Percentiles rank a stretch among this genome's conserved stretches.
Evolutionary conservation across 129 eudicot species (phyloP).

Genomic region (Tanacetum coccineum): DNA sequence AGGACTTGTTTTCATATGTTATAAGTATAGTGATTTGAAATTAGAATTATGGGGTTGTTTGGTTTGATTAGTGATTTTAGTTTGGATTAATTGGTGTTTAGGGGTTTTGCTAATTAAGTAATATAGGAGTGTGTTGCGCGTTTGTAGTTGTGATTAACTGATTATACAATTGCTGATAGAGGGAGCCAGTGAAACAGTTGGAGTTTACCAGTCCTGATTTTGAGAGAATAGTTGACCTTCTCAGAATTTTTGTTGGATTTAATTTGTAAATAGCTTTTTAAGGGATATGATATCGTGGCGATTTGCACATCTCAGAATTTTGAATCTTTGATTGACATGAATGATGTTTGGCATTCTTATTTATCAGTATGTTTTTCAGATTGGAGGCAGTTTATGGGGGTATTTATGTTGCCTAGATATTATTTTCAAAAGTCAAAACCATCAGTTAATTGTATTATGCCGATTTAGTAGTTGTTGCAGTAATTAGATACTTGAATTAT

Average conservation of each 20-base stretch:
- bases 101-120: slow-evolving; percentile 11
- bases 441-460: neutral
- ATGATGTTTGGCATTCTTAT: neutral
- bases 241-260: neutral
- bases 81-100: too few species aligned
- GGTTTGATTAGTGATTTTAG: neutral
- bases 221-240: neutral
- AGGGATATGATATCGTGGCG: neutral
- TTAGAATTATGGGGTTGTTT: neutral
- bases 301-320: neutral
- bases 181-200: neutral
- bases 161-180: neutral
- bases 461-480: neutral
- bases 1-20: too few species aligned
- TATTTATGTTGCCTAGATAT: neutral
- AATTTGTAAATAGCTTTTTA: neutral
- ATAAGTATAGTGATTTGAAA: too few species aligned
- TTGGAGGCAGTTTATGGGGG: neutral
- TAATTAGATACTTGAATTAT: too few species aligned
- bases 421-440: neutral
- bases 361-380: slow-evolving; percentile 2
- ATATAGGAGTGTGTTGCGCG: neutral
- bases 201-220: neutral
- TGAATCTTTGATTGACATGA: too few species aligned
- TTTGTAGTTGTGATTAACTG: slow-evolving; percentile 1